Percentiles rank a stretch among this genome's conserved stretches.
Evolutionary conservation across 1,284 basidiomycete genomes (phyloP).

Genomic region (Cryptococcus sp.): DNA sequence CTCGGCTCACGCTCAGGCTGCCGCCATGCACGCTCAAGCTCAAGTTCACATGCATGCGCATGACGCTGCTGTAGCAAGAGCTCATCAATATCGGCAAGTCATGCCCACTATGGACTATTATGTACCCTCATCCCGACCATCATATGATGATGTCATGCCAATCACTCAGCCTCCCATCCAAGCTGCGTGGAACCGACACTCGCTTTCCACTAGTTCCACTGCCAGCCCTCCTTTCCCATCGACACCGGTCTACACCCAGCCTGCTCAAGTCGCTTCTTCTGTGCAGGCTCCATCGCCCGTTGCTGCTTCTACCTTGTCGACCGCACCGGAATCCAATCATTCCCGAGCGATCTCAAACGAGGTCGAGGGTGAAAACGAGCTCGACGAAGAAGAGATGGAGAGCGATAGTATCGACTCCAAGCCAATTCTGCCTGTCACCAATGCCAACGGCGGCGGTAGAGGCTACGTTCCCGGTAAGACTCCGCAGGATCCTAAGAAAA

Average conservation of each 20-base stretch:
- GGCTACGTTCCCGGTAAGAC: conserved; percentile 48
- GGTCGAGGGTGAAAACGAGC: conserved; percentile 20
- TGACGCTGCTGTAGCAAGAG: conserved; percentile 19
- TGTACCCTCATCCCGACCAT: conserved; percentile 10
- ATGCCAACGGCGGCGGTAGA: conserved; percentile 44
- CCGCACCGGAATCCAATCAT: not conserved
- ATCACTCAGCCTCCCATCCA: not conserved
- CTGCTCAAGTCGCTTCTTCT: not conserved
- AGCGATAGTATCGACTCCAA: conserved; percentile 10
- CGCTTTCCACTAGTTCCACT: not conserved
- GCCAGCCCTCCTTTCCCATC: conserved; percentile 7
- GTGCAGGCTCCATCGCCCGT: not conserved
- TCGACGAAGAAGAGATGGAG: conserved; percentile 11
- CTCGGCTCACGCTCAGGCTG: conserved; percentile 4
- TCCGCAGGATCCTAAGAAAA: conserved; percentile 49
- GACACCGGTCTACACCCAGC: conserved; percentile 1
- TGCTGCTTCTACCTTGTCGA: not conserved
- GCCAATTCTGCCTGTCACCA: conserved; percentile 27
- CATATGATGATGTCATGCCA: conserved; percentile 1
- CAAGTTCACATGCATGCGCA: conserved; percentile 32
- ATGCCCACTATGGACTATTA: conserved; percentile 21
- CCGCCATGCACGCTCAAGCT: conserved; percentile 22
- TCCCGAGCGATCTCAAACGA: conserved; percentile 1
- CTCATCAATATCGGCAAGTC: conserved; percentile 11
- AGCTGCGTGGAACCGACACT: conserved; percentile 1